Conservation (phyloP, 805 yeast genomes). For the Blastobotrys americana region DNA sequence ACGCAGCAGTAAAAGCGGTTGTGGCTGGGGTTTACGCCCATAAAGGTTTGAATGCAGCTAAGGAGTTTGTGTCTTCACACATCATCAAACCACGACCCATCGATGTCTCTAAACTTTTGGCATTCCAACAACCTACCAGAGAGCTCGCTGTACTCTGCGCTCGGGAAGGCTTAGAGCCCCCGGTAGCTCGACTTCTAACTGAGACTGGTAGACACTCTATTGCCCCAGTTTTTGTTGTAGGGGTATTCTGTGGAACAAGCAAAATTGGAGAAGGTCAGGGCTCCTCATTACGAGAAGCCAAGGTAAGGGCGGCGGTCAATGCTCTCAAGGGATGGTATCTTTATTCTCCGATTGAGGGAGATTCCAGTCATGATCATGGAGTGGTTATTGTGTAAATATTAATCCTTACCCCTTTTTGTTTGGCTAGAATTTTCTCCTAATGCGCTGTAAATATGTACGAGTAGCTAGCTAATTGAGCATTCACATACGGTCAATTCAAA, state of each 20-base stretch:
- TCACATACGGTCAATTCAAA: too few species aligned
- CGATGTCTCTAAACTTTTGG: slow-evolving; percentile 65
- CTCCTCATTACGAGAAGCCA: slow-evolving; percentile 80
- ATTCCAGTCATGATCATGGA: slow-evolving; percentile 27
- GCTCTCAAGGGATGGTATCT: slow-evolving; percentile 89
- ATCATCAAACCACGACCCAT: slow-evolving; percentile 70
- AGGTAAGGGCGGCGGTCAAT: slow-evolving; percentile 83
- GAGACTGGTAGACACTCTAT: slow-evolving; percentile 88
- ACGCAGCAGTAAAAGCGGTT: slow-evolving; percentile 72
- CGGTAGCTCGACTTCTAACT: slow-evolving; percentile 75
- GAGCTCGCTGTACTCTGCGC: slow-evolving; percentile 72
- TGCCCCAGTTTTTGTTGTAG: slow-evolving; percentile 83
- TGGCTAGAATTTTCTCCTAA: too few species aligned
- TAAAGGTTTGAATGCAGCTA: slow-evolving; percentile 56
- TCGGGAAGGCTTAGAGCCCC: slow-evolving; percentile 64
- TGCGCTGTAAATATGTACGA: too few species aligned
- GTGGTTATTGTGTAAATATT: slow-evolving; percentile 25
- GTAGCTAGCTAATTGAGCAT: too few species aligned
- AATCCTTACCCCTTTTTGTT: too few species aligned
- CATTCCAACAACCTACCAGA: slow-evolving; percentile 78
- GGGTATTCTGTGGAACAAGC: slow-evolving; percentile 76
- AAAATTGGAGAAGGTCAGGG: slow-evolving; percentile 95
- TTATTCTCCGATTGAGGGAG: slow-evolving; percentile 63
- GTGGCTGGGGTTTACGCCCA: slow-evolving; percentile 78
- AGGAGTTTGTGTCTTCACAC: slow-evolving; percentile 63